Evolutionary conservation across 1,284 basidiomycete genomes (phyloP).

Genomic region (Retiboletus fuscus): DNA sequence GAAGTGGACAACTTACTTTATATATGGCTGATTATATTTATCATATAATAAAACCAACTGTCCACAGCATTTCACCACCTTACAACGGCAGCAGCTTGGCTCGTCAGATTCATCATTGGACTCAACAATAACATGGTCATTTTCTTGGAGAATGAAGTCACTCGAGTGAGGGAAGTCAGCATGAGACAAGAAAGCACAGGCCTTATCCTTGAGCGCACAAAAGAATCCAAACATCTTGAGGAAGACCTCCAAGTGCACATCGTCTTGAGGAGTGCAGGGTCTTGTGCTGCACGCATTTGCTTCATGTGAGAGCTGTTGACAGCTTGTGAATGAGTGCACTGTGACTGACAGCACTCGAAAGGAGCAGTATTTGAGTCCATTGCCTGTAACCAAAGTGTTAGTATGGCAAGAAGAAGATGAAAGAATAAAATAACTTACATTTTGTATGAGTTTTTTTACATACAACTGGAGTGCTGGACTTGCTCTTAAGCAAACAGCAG

Average conservation of each 20-base stretch:
- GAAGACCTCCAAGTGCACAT: neutral
- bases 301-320: neutral
- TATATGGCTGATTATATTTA: conserved; percentile 9
- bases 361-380: neutral
- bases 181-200: too few relatives aligned
- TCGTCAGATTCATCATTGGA: neutral
- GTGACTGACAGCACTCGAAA: fast-evolving
- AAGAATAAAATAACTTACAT: conserved; percentile 5
- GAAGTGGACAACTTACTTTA: conserved; percentile 25
- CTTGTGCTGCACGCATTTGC: fast-evolving
- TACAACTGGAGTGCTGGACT: neutral
- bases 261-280: neutral
- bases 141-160: too few relatives aligned
- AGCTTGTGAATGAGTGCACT: conserved; percentile 1
- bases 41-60: neutral
- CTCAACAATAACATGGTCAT: too few relatives aligned
- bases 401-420: too few relatives aligned
- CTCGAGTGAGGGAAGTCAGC: too few relatives aligned
- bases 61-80: neutral
- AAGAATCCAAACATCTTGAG: too few relatives aligned
- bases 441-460: conserved; percentile 3
- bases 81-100: too few relatives aligned
- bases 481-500: neutral
- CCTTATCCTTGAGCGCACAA: too few relatives aligned
- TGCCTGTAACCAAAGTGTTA: neutral